Percentiles rank a stretch among this genome's conserved stretches.
phyloP scores from a whole-genome alignment of 1,139 yeast genomes.

The Candida tetrigidarum region DNA sequence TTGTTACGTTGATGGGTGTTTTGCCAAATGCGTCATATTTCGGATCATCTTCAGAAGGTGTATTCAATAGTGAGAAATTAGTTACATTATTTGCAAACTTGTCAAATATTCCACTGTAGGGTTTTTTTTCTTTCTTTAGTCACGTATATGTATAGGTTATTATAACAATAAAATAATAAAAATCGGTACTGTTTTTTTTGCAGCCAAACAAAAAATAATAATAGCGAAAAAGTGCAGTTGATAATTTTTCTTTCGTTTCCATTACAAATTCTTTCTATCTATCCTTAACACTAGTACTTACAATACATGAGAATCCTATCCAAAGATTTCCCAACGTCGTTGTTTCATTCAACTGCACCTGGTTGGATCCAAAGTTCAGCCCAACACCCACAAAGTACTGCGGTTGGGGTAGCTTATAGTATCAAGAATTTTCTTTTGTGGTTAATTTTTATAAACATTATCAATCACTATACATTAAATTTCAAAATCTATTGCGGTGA shows the following conservation, averaged over 20 bases:
- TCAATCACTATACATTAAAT: slow-evolving; percentile 13
- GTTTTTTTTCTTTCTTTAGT: no score
- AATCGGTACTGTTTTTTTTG: not conserved
- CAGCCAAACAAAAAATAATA: no score
- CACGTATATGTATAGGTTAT: not conserved
- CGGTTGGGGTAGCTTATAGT: slow-evolving; percentile 4
- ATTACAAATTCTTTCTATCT: not conserved
- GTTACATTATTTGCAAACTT: slow-evolving; percentile 45
- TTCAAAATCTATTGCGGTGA: slow-evolving; percentile 12
- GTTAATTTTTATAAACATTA: slow-evolving; percentile 12
- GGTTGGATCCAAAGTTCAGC: slow-evolving; percentile 11
- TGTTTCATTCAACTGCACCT: slow-evolving; percentile 11
- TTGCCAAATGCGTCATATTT: slow-evolving; percentile 56
- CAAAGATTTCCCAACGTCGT: slow-evolving; percentile 12
- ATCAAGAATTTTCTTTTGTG: slow-evolving; percentile 15
- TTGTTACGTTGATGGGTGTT: slow-evolving; percentile 54
- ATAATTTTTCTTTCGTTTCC: not conserved
- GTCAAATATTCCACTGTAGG: slow-evolving; percentile 30
- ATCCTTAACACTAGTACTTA: not conserved
- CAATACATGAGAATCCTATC: slow-evolving; percentile 10
- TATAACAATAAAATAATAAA: not conserved
- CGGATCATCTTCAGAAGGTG: slow-evolving; percentile 44
- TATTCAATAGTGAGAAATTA: slow-evolving; percentile 43
- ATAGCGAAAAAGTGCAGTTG: no score
- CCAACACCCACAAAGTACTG: slow-evolving; percentile 2